Evolutionary conservation across 2,329 filamentous ascomycete genomes (phyloP).

Genomic region (Diaporthe sp.): DNA sequence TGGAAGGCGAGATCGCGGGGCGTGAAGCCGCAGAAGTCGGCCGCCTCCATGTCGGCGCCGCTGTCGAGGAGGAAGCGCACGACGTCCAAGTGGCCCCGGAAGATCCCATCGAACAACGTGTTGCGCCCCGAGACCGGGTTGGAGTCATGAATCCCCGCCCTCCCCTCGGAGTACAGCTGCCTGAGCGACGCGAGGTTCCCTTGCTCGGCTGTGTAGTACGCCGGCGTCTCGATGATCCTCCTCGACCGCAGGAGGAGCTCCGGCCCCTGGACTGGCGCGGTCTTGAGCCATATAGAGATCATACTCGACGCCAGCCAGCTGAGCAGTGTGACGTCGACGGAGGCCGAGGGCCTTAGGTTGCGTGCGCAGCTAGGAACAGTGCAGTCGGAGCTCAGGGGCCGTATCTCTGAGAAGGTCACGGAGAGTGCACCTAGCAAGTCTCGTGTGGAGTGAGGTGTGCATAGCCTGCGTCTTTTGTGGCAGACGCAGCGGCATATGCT

Average conservation of each 20-base stretch:
- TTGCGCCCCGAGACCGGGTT: background rate
- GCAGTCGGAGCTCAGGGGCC: conserved; percentile 1
- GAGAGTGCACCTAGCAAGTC: conserved; percentile 5
- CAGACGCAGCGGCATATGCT: background rate
- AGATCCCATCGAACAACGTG: background rate
- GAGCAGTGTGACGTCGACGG: background rate
- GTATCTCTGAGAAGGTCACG: background rate
- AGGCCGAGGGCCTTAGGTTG: background rate
- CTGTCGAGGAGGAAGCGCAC: conserved; percentile 4
- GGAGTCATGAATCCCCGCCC: background rate
- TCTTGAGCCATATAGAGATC: background rate
- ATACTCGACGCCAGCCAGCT: background rate
- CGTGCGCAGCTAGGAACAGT: background rate
- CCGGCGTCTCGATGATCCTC: conserved; percentile 15
- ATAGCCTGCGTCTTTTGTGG: background rate
- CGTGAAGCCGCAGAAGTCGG: conserved; percentile 20
- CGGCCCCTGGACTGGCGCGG: background rate
- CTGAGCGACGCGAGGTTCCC: background rate
- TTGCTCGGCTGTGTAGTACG: conserved; percentile 4
- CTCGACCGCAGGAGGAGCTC: conserved; percentile 1
- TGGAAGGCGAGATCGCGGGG: conserved; percentile 5
- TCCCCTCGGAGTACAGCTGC: background rate
- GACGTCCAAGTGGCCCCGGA: background rate
- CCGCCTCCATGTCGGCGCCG: conserved; percentile 17
- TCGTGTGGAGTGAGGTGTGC: background rate